Evolutionary conservation across 2,329 filamentous ascomycete species (phyloP), one percentile per base, ranked within the genome.

Genomic region (Hymenoscyphus infarciens): DNA sequence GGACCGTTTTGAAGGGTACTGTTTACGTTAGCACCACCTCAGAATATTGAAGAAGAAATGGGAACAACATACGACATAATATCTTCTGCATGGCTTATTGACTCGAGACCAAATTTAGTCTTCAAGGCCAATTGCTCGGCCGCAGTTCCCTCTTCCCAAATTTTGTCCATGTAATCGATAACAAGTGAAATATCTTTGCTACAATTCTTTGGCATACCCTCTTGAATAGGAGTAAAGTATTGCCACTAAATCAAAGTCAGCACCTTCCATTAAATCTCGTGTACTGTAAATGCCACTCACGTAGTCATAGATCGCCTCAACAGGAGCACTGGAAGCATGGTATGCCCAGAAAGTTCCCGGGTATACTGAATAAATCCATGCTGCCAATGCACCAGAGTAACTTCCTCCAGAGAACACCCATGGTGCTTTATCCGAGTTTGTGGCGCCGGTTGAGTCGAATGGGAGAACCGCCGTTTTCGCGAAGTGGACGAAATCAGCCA

Each of bases 281-380:
- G 53, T 25, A n/a, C 13, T 11, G 19, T 15, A 3, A 52, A 33
- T 22, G 13, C 45, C 22, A 42, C 71, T 66, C 53, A 77, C 76
- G 69, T 81, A 85, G 71, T 87, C 77, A 27, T 79, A 77, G 38
- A 86, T 78, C 0, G 81, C 79, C 67, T 87, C 74, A 0, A 86
- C 82, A 0, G 82, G 81, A 0, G 80, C 84, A 70, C 80, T 82
- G 33, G 81, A 82, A 2, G 83, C 76, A 71, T 84, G 82, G 66
- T 86, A 86, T 1, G 83, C 83, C 83, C 83, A 86, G 72, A 84
- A 83, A 0, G 82, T 85, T 6, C 81, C 83, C 0, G 83, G 82
- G 1, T 78, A 74, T 2, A 80, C 74, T 1, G 79, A 79, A 39
- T 81, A 80, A 2, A 79, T 82, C 83, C 83, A 86, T 0, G 82